A percentile compares a stretch with the other conserved stretches of the same genome.
These are phyloP conservation scores for Dactylellina haptotyla DNA, from an alignment of 2,329 filamentous ascomycete species.

Conservation along the genomic window DNA sequence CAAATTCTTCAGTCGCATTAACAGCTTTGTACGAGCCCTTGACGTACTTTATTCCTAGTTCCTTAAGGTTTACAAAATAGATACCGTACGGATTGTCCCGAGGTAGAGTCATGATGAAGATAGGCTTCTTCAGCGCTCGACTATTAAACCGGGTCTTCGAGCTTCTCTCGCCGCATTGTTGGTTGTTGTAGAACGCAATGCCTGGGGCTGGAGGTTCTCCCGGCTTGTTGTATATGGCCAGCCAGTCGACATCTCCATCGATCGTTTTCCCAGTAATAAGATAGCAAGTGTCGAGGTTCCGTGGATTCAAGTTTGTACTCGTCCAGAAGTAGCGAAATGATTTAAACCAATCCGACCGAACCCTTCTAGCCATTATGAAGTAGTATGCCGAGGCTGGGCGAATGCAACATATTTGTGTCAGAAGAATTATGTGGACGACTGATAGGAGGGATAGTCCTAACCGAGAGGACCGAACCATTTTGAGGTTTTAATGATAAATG, in stretches of 20 bases:
- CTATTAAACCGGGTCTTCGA: neutral
- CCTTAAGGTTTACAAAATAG: conserved; percentile 1
- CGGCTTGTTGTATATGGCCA: conserved; percentile 4
- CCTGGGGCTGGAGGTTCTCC: neutral
- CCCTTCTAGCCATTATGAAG: neutral
- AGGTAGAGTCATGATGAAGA: neutral
- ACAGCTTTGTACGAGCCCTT: neutral
- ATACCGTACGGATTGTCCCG: neutral
- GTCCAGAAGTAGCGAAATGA: conserved; percentile 9
- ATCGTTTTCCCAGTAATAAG: neutral
- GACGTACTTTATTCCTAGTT: neutral
- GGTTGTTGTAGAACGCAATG: neutral
- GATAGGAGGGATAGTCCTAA: too few relatives aligned
- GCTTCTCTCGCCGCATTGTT: neutral
- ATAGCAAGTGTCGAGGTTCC: neutral
- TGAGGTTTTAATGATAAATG: too few relatives aligned
- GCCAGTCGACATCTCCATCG: neutral
- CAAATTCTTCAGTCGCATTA: conserved; percentile 7
- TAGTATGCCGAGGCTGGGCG: conserved; percentile 6
- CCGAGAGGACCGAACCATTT: too few relatives aligned
- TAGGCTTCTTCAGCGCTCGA: neutral
- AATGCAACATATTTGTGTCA: too few relatives aligned
- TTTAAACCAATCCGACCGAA: conserved; percentile 13
- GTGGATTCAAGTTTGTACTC: neutral
- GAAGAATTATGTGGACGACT: too few relatives aligned